phyloP scores from a whole-genome alignment of 208 protist species.

The Trypanosoma congolense region DNA sequence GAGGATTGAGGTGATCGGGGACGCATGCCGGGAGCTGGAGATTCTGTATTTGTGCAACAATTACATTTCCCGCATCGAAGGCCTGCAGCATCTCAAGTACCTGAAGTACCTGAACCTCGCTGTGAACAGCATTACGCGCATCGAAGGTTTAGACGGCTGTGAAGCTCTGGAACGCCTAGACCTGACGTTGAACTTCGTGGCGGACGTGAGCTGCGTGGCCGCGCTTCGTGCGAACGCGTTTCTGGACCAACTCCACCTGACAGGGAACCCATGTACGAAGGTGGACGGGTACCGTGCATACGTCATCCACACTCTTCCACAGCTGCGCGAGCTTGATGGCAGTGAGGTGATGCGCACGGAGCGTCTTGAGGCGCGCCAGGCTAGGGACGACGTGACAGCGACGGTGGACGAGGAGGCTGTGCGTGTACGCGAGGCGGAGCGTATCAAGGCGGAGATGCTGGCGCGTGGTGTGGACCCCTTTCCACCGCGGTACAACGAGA shows the following conservation, averaged over 20 bases:
- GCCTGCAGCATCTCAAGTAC: slow-evolving; percentile 91
- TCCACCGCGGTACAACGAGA: slow-evolving; percentile 80
- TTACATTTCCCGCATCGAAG: slow-evolving; percentile 93
- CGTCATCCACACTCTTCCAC: slow-evolving; percentile 89
- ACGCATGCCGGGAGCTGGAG: slow-evolving; percentile 85
- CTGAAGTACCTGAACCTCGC: slow-evolving; percentile 97
- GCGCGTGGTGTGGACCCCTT: slow-evolving; percentile 69
- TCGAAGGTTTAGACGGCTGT: slow-evolving; percentile 92
- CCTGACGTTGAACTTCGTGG: slow-evolving; percentile 96
- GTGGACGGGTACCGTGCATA: slow-evolving; percentile 88
- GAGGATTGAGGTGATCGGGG: slow-evolving; percentile 85
- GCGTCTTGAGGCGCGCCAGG: slow-evolving; percentile 87
- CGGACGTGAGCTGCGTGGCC: slow-evolving; percentile 75
- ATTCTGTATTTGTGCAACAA: slow-evolving; percentile 97
- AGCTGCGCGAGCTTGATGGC: slow-evolving; percentile 88
- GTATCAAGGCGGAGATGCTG: slow-evolving; percentile 68
- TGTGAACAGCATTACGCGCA: slow-evolving; percentile 93
- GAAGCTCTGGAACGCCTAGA: slow-evolving; percentile 95
- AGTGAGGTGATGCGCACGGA: slow-evolving; percentile 80
- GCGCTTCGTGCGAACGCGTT: slow-evolving; percentile 77
- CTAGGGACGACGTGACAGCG: slow-evolving; percentile 46
- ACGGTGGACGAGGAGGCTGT: slow-evolving; percentile 45
- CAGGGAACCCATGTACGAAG: slow-evolving; percentile 93
- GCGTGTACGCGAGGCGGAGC: slow-evolving; percentile 47
- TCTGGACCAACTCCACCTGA: slow-evolving; percentile 89